A percentile compares a stretch with the other conserved stretches of the same genome.
Evolutionary conservation across 2,329 filamentous ascomycete species (phyloP).

Genomic region (Ophiostoma pallidulum): DNA sequence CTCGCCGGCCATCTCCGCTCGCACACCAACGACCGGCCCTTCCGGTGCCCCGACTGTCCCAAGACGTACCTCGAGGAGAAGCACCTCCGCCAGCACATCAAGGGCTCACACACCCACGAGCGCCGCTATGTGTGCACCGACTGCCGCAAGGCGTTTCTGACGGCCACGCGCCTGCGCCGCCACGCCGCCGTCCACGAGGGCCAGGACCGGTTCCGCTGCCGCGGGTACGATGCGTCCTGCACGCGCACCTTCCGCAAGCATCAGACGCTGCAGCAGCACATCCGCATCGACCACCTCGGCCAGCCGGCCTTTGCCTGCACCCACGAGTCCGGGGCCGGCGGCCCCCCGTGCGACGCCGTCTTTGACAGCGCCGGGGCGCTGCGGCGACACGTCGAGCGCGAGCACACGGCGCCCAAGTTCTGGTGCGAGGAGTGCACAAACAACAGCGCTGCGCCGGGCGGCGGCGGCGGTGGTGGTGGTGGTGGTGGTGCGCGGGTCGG

Average conservation of each 20-base stretch:
- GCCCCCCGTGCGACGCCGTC: conserved; percentile 46
- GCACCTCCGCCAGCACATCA: conserved; percentile 77
- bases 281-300: conserved; percentile 65
- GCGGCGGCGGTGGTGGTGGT: conserved; percentile 14
- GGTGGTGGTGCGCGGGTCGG: too few relatives aligned
- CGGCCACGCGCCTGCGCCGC: conserved; percentile 64
- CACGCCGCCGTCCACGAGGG: conserved; percentile 73
- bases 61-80: conserved; percentile 83
- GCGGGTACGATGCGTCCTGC: conserved; percentile 58
- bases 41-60: conserved; percentile 63
- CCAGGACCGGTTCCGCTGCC: conserved; percentile 65
- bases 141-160: conserved; percentile 76
- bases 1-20: conserved; percentile 72
- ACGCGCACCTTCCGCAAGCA: conserved; percentile 77
- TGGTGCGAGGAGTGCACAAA: conserved; percentile 65
- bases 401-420: conserved; percentile 61
- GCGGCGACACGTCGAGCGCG: conserved; percentile 58
- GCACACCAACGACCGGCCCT: conserved; percentile 78
- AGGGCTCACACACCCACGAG: conserved; percentile 66
- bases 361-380: conserved; percentile 68
- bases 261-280: conserved; percentile 74
- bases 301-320: conserved; percentile 63
- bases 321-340: conserved; percentile 25
- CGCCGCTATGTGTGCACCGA: conserved; percentile 63
- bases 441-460: conserved; percentile 21